Percentiles rank a stretch among this genome's conserved stretches.
phyloP scores from a whole-genome alignment of 345 rosid genomes.

The Populus ilicifolia region DNA sequence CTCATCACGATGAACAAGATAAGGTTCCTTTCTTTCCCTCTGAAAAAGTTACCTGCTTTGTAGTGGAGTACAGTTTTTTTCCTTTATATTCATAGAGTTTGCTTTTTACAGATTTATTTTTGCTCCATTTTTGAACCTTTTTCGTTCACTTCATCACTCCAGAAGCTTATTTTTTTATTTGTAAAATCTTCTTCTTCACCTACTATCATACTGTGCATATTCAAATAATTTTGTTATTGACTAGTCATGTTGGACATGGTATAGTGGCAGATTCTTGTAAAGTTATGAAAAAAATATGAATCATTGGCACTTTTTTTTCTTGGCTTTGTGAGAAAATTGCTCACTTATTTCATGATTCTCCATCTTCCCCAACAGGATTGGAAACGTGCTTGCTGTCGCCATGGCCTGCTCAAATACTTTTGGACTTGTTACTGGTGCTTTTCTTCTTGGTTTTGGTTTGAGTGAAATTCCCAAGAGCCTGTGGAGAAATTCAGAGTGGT shows the following conservation, averaged over 20 bases:
- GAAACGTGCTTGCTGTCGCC: slow-evolving; percentile 77
- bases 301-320: neutral
- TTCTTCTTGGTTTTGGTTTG: slow-evolving; percentile 99
- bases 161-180: neutral
- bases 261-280: neutral
- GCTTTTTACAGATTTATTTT: neutral
- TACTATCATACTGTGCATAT: neutral
- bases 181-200: neutral
- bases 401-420: slow-evolving; percentile 99
- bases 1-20: slow-evolving; percentile 64
- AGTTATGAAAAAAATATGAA: neutral
- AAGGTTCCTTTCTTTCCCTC: slow-evolving; percentile 37
- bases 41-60: slow-evolving; percentile 1
- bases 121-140: neutral
- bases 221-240: neutral
- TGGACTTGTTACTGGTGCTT: slow-evolving; percentile 98
- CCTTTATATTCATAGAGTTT: slow-evolving; percentile 11
- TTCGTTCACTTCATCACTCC: neutral
- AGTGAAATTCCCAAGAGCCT: slow-evolving; percentile 88
- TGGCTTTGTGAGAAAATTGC: neutral
- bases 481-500: slow-evolving; percentile 96
- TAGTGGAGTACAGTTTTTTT: neutral
- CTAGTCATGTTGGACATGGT: neutral
- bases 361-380: slow-evolving; percentile 41
- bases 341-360: slow-evolving; percentile 1